A percentile compares a stretch with the other conserved stretches of the same genome.
Evolutionary conservation across 1,284 basidiomycete species (phyloP).

Genomic region (Ganoderma boninense): DNA sequence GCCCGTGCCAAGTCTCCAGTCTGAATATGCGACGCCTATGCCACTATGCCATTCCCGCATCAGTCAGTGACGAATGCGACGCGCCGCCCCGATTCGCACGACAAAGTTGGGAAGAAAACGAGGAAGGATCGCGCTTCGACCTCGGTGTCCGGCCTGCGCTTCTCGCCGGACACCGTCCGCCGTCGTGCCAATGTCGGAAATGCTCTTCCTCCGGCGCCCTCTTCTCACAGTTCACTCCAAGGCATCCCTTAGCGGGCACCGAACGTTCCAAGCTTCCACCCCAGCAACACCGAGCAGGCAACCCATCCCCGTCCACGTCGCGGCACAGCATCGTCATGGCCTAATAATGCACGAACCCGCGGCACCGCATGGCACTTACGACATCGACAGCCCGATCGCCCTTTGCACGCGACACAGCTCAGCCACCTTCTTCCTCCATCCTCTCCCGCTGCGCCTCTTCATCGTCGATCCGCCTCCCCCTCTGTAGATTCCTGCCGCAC

Average conservation of each 20-base stretch:
- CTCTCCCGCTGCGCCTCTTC: not conserved
- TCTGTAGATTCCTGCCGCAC: not conserved
- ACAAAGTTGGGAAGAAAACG: not conserved
- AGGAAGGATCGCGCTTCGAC: not conserved
- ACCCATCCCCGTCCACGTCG: not conserved
- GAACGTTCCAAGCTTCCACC: not conserved
- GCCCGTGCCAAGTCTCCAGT: no score
- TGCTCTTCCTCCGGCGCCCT: not conserved
- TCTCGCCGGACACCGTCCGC: not conserved
- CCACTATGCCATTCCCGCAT: not conserved
- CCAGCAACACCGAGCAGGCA: not conserved
- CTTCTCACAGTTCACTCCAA: not conserved
- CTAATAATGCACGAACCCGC: not conserved
- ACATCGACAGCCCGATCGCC: not conserved
- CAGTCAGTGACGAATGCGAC: no score
- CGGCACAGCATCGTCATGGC: constrained; percentile 4
- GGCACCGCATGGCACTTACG: constrained; percentile 7
- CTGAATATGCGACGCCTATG: not conserved
- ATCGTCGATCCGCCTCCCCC: not conserved
- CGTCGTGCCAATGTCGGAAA: not conserved
- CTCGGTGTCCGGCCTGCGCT: not conserved
- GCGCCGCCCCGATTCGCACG: not conserved
- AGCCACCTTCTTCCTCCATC: not conserved
- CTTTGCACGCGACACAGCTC: not conserved
- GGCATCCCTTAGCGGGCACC: not conserved